Conservation (phyloP, 371 early-diverging fungal genomes). For the Mortierella sp. region DNA sequence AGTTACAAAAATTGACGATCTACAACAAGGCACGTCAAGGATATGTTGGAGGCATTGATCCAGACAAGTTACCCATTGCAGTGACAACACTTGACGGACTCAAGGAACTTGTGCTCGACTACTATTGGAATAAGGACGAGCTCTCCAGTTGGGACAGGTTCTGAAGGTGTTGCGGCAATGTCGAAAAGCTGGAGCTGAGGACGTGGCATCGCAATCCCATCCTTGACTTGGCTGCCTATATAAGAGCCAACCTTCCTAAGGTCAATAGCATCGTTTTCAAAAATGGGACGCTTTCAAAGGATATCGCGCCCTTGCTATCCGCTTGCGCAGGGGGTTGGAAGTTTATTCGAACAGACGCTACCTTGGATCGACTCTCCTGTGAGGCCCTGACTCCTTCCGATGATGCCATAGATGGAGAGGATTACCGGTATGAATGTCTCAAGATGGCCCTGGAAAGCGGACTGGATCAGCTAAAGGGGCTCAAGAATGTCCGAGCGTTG, state of each 20-base stretch:
- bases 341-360: conserved; percentile 3
- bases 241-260: conserved; percentile 18
- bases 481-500: conserved; percentile 19
- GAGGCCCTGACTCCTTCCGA: no score
- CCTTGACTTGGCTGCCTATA: conserved; percentile 3
- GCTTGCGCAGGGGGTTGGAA: conserved; percentile 12
- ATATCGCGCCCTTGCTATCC: conserved; percentile 10
- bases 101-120: conserved; percentile 5
- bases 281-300: neutral
- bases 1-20: conserved; percentile 10
- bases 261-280: conserved; percentile 15
- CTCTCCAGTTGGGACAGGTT: conserved; percentile 10
- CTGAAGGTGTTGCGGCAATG: conserved; percentile 15
- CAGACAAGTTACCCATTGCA: conserved; percentile 6
- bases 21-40: neutral
- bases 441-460: conserved; percentile 28
- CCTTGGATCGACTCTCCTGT: neutral
- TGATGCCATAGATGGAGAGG: no score
- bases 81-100: conserved; percentile 1
- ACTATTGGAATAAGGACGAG: neutral
- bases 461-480: conserved; percentile 10
- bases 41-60: neutral
- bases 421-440: conserved; percentile 20
- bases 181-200: conserved; percentile 15
- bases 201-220: conserved; percentile 8